These are phyloP conservation scores for Ligustrum vulgare DNA, from an alignment of 257 asterid species.

Conservation along the genomic window DNA sequence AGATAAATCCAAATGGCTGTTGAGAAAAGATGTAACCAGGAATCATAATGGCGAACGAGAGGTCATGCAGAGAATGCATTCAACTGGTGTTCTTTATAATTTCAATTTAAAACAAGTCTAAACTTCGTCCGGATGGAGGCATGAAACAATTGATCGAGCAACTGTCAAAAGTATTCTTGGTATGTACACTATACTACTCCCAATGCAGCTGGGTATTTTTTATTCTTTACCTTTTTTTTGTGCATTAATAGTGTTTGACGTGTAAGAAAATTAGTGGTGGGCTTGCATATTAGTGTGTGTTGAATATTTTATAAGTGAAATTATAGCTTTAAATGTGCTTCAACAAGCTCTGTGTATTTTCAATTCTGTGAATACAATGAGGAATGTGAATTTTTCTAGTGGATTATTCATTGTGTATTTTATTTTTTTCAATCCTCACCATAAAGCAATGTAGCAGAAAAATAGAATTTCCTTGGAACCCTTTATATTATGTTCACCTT, in stretches of 20 bases:
- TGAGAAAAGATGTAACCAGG: background rate
- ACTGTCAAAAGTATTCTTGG: background rate
- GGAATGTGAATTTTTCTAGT: background rate
- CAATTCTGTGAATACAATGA: background rate
- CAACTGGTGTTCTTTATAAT: background rate
- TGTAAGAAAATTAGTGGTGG: slow-evolving; percentile 1
- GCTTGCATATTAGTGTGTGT: background rate
- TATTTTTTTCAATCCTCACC: background rate
- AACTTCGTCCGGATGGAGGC: background rate
- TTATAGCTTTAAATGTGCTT: background rate
- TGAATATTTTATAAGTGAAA: background rate
- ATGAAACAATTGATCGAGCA: background rate
- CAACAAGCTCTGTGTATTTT: background rate
- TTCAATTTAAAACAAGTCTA: background rate
- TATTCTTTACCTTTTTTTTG: background rate
- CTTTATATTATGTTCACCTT: background rate
- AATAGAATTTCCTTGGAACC: background rate
- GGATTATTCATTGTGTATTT: too few species aligned
- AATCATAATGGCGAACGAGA: background rate
- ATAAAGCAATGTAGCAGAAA: background rate
- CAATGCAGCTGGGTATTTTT: background rate
- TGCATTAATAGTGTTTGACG: background rate
- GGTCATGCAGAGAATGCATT: background rate
- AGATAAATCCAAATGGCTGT: background rate
- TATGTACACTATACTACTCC: background rate